Evolutionary conservation across 2,329 filamentous ascomycete genomes (phyloP).

Genomic region (Fusarium veterinarium): DNA sequence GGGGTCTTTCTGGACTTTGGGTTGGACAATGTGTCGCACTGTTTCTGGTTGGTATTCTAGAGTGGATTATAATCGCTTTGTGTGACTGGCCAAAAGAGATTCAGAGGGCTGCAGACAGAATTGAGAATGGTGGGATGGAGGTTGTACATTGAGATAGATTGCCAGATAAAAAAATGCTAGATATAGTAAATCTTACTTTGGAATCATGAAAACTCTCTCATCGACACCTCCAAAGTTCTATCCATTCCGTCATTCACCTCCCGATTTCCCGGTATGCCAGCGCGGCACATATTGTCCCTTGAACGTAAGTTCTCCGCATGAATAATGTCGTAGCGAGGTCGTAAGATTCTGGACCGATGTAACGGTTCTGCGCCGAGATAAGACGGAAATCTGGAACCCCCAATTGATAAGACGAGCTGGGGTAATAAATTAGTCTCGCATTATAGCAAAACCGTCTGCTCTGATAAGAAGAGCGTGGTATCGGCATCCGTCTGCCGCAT

Average conservation of each 20-base stretch:
- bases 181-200: fast-evolving
- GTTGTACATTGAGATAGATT: neutral
- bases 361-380: constrained; percentile 14
- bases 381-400: neutral
- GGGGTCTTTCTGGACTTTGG: constrained; percentile 85
- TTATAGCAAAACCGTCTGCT: neutral
- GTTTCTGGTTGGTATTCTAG: constrained; percentile 80
- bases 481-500: neutral
- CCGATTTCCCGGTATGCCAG: fast-evolving
- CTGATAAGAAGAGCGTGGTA: constrained; percentile 9
- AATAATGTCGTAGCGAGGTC: neutral
- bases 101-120: constrained; percentile 39
- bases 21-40: constrained; percentile 84
- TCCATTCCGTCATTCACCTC: neutral
- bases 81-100: constrained; percentile 75
- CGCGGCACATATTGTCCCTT: neutral
- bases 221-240: neutral
- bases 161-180: fast-evolving
- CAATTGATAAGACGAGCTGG: constrained; percentile 32
- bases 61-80: constrained; percentile 83
- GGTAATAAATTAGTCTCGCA: constrained; percentile 1
- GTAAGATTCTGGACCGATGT: neutral
- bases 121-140: constrained; percentile 36
- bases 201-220: fast-evolving
- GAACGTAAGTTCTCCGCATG: neutral